These are phyloP conservation scores for Trichoderma breve DNA, from an alignment of 2,329 filamentous ascomycete species.

Conservation along the genomic window DNA sequence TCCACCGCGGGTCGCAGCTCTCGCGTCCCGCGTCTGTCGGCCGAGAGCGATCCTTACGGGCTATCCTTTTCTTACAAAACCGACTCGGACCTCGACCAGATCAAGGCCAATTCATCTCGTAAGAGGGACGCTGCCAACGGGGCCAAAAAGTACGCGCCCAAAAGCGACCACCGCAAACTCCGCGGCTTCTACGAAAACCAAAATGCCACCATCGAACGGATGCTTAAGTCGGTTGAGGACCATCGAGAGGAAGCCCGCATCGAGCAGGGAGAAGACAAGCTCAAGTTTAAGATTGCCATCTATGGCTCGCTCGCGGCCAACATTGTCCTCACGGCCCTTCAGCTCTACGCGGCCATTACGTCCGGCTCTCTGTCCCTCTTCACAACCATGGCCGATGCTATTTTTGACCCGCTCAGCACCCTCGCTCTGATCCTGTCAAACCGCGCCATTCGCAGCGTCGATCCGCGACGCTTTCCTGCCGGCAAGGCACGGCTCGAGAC, in stretches of 20 bases:
- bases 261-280: conserved; percentile 74
- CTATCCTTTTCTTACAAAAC: conserved; percentile 77
- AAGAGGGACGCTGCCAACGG: conserved; percentile 58
- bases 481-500: conserved; percentile 95
- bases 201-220: conserved; percentile 88
- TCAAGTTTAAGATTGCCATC: conserved; percentile 68
- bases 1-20: conserved; percentile 36
- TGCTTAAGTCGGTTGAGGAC: conserved; percentile 90
- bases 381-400: conserved; percentile 92
- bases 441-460: conserved; percentile 83
- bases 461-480: conserved; percentile 81
- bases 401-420: conserved; percentile 92
- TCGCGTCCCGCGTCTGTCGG: conserved; percentile 56
- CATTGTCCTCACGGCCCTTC: conserved; percentile 71
- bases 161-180: conserved; percentile 53
- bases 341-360: conserved; percentile 83
- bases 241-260: conserved; percentile 80
- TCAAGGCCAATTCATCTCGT: conserved; percentile 76
- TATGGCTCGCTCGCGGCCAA: conserved; percentile 76
- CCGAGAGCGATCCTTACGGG: conserved; percentile 75
- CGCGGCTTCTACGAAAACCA: conserved; percentile 84
- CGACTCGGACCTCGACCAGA: conserved; percentile 69
- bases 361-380: conserved; percentile 93
- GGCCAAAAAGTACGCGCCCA: conserved; percentile 26
- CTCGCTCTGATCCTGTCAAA: conserved; percentile 82